phyloP scores from a whole-genome alignment of 345 rosid genomes.

The Iberis pinnata region DNA sequence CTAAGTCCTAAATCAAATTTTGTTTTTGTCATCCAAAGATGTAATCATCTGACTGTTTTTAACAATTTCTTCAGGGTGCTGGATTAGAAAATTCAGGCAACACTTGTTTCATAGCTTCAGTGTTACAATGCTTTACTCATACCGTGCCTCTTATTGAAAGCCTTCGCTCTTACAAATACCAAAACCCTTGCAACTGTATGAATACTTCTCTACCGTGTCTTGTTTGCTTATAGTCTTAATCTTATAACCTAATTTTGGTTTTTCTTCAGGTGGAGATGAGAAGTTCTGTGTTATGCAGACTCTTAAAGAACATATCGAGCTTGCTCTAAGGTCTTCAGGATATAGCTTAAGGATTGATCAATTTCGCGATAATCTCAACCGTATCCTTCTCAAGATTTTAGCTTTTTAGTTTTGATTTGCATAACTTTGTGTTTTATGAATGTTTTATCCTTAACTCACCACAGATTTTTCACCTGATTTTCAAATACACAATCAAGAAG shows the following conservation, averaged over 20 bases:
- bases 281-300: conserved; percentile 57
- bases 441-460: conserved; percentile 32
- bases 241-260: neutral
- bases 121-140: conserved; percentile 85
- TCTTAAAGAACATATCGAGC: conserved; percentile 53
- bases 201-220: neutral
- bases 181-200: conserved; percentile 44
- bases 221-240: neutral
- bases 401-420: neutral
- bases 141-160: conserved; percentile 63
- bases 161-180: conserved; percentile 39
- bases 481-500: conserved; percentile 63
- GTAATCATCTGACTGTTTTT: neutral
- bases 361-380: conserved; percentile 47
- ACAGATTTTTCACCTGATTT: conserved; percentile 58
- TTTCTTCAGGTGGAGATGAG: conserved; percentile 40
- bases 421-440: neutral
- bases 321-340: conserved; percentile 57
- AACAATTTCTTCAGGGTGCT: conserved; percentile 53
- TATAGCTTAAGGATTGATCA: conserved; percentile 34
- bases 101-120: conserved; percentile 80
- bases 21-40: neutral
- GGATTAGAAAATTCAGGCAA: conserved; percentile 76
- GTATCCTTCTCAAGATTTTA: conserved; percentile 39
- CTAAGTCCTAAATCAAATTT: neutral